Evolutionary conservation across 805 yeast species (phyloP).

Genomic region (Barnettozyma californica): DNA sequence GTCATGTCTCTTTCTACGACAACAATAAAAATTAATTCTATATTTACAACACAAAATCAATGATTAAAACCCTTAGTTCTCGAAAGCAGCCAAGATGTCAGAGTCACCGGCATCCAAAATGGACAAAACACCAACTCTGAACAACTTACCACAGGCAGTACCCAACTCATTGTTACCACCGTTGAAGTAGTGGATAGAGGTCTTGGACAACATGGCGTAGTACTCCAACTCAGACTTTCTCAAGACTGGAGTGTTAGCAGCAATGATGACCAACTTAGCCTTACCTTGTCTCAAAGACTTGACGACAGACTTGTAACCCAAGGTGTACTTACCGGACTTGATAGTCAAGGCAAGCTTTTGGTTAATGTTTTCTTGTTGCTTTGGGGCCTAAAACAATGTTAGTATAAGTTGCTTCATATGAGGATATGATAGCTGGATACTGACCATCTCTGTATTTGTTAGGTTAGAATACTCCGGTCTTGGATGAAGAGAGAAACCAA

Average conservation of each 20-base stretch:
- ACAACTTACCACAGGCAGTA: slow-evolving; percentile 99
- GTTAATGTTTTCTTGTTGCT: slow-evolving; percentile 90
- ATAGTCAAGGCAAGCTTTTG: slow-evolving; percentile 96
- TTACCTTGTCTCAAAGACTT: slow-evolving; percentile 98
- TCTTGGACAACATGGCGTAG: slow-evolving; percentile 99
- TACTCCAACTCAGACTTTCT: slow-evolving; percentile 99
- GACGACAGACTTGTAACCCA: slow-evolving; percentile 98
- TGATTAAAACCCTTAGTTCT: slow-evolving; percentile 5
- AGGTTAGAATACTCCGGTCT: slow-evolving; percentile 88
- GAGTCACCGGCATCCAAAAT: slow-evolving; percentile 99
- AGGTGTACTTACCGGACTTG: slow-evolving; percentile 99
- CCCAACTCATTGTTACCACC: slow-evolving; percentile 99
- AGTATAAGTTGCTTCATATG: slow-evolving; percentile 28
- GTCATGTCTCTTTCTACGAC: no score
- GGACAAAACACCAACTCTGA: slow-evolving; percentile 98
- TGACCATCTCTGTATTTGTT: slow-evolving; percentile 91
- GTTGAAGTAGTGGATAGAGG: slow-evolving; percentile 95
- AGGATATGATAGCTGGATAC: slow-evolving; percentile 37
- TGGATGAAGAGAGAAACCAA: slow-evolving; percentile 14
- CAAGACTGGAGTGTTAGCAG: slow-evolving; percentile 99
- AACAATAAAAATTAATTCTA: slow-evolving; percentile 4
- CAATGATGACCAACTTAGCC: slow-evolving; percentile 96
- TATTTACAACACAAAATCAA: slow-evolving; percentile 5
- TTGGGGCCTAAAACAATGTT: slow-evolving; percentile 79
- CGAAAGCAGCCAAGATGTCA: slow-evolving; percentile 75